Evolutionary conservation across 768 basidiomycete species (phyloP).

Genomic region (Suillus weaverae): DNA sequence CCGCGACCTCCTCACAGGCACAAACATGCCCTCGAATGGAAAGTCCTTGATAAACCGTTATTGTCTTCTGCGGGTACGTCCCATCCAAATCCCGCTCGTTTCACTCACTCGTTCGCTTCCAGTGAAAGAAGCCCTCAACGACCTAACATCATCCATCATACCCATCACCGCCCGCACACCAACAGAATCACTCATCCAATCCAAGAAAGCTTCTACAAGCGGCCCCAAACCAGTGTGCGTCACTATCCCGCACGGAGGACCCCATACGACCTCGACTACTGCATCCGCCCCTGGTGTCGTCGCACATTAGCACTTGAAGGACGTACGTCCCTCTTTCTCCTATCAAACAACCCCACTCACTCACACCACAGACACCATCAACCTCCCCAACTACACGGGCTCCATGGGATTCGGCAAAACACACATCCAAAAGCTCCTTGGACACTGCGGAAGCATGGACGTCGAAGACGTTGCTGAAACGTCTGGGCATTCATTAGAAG

Average conservation of each 20-base stretch:
- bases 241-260: slow-evolving; percentile 62
- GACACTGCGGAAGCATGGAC: slow-evolving; percentile 63
- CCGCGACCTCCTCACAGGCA: slow-evolving; percentile 33
- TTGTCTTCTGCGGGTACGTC: too few relatives aligned
- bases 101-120: background rate
- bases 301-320: slow-evolving; percentile 57
- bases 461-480: slow-evolving; percentile 61
- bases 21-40: too few relatives aligned
- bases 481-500: slow-evolving; percentile 48
- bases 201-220: slow-evolving; percentile 18
- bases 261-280: slow-evolving; percentile 50
- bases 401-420: slow-evolving; percentile 65
- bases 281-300: slow-evolving; percentile 45
- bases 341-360: background rate
- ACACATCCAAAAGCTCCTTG: slow-evolving; percentile 52
- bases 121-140: slow-evolving; percentile 46
- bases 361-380: slow-evolving; percentile 49
- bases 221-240: slow-evolving; percentile 46
- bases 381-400: slow-evolving; percentile 66
- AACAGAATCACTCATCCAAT: slow-evolving; percentile 51
- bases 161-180: slow-evolving; percentile 49
- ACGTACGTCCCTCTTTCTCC: slow-evolving; percentile 44
- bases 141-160: slow-evolving; percentile 44
- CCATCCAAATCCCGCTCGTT: too few relatives aligned
- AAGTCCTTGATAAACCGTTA: too few relatives aligned